phyloP scores from a whole-genome alignment of 768 basidiomycete genomes.

The Collybiopsis luxurians region DNA sequence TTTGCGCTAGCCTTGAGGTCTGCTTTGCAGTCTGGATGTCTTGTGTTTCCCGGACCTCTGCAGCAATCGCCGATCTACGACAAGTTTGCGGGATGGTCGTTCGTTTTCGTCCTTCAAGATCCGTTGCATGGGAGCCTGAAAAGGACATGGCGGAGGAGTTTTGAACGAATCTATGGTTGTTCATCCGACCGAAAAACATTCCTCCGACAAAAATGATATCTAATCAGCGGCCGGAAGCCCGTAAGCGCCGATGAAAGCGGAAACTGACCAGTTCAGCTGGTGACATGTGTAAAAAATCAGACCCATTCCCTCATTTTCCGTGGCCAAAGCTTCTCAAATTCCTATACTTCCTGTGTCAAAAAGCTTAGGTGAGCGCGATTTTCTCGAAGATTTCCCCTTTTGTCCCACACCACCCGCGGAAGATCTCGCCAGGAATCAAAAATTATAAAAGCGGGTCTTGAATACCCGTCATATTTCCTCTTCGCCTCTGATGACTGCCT shows the following conservation, averaged over 20 bases:
- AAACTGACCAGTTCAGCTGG: slow-evolving; percentile 32
- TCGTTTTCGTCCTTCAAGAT: too few species aligned
- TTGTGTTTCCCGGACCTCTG: too few species aligned
- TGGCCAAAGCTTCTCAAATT: background rate
- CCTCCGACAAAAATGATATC: background rate
- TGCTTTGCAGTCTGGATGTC: too few species aligned
- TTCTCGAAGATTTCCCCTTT: slow-evolving; percentile 3
- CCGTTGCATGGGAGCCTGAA: too few species aligned
- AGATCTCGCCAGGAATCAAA: slow-evolving; percentile 3
- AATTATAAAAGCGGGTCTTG: slow-evolving; percentile 23
- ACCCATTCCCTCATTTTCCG: slow-evolving; percentile 2
- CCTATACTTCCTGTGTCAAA: background rate
- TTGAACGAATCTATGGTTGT: too few species aligned
- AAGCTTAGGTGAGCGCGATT: background rate
- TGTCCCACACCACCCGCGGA: slow-evolving; percentile 2
- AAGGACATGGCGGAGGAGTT: too few species aligned
- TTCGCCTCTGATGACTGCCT: slow-evolving; percentile 38
- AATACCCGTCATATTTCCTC: slow-evolving; percentile 22
- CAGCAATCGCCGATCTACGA: too few species aligned
- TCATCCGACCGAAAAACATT: background rate
- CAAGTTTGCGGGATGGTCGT: too few species aligned
- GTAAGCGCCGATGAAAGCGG: slow-evolving; percentile 40
- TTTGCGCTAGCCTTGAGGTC: too few species aligned
- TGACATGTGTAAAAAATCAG: slow-evolving; percentile 9
- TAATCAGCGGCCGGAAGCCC: slow-evolving; percentile 4